Conservation (phyloP, 192 early-diverging fungal species). For the Mortierella claussenii region DNA sequence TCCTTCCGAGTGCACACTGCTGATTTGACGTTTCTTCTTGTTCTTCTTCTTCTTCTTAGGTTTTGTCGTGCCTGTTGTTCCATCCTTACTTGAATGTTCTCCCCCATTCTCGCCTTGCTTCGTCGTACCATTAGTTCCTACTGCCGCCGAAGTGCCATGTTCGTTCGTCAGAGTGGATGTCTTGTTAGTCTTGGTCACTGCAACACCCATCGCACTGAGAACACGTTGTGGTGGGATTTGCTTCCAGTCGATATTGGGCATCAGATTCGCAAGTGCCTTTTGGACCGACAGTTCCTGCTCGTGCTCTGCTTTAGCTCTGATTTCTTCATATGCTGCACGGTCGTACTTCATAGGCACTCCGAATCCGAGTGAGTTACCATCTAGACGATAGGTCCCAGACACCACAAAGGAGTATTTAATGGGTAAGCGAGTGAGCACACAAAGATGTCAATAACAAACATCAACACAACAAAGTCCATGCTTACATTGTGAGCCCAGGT, state of each 20-base stretch:
- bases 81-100: too few species aligned
- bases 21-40: not conserved
- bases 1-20: too few species aligned
- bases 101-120: too few species aligned
- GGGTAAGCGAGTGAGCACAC: too few species aligned
- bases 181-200: not conserved
- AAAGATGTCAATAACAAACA: not conserved
- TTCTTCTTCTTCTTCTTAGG: not conserved
- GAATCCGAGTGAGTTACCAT: slow-evolving; percentile 48
- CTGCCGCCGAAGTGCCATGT: not conserved
- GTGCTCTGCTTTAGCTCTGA: slow-evolving; percentile 11
- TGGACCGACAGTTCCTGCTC: slow-evolving; percentile 23
- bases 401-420: too few species aligned
- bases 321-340: slow-evolving; percentile 9
- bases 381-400: too few species aligned
- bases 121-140: too few species aligned
- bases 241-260: slow-evolving; percentile 47
- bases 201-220: slow-evolving; percentile 17
- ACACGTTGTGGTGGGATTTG: slow-evolving; percentile 43
- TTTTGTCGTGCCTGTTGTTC: not conserved
- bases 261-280: slow-evolving; percentile 46
- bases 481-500: slow-evolving; percentile 49
- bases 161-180: not conserved
- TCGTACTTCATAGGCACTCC: slow-evolving; percentile 47
- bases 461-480: not conserved